Conservation (phyloP, 441 rosid species). For the Erodium texanum region DNA sequence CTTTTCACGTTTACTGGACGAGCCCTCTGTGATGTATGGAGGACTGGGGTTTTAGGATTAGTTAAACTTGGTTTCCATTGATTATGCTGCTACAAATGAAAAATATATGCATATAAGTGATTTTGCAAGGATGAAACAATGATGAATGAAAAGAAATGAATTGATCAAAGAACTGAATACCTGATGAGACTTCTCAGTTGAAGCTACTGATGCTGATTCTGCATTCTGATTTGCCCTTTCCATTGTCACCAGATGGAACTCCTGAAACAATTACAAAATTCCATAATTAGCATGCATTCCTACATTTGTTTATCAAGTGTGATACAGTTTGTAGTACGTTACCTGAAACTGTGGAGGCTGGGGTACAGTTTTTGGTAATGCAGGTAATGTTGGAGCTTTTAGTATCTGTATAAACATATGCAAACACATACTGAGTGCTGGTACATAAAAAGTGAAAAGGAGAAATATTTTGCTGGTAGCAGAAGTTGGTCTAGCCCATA, state of each 20-base stretch:
- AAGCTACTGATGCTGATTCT: slow-evolving; percentile 70
- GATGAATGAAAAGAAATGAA: too few relatives aligned
- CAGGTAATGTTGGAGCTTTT: slow-evolving; percentile 57
- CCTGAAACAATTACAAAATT: slow-evolving; percentile 36
- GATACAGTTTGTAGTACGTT: slow-evolving; percentile 5
- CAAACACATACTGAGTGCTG: background rate
- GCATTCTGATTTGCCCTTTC: slow-evolving; percentile 68
- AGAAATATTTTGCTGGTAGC: background rate
- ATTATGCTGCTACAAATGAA: slow-evolving; percentile 32
- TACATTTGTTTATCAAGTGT: background rate
- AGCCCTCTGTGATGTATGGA: slow-evolving; percentile 76
- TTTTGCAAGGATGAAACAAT: too few relatives aligned
- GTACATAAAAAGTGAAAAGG: background rate
- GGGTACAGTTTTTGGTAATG: slow-evolving; percentile 58
- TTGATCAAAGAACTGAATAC: slow-evolving; percentile 21
- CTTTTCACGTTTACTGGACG: slow-evolving; percentile 72
- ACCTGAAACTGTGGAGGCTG: slow-evolving; percentile 83
- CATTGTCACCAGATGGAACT: slow-evolving; percentile 77
- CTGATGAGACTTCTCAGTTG: slow-evolving; percentile 67
- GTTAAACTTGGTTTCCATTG: slow-evolving; percentile 59
- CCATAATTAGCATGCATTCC: background rate
- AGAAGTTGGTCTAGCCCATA: too few relatives aligned
- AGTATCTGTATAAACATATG: slow-evolving; percentile 44
- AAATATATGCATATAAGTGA: too few relatives aligned
- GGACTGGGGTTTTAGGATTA: slow-evolving; percentile 69